Evolutionary conservation across 495 filamentous ascomycete genomes (phyloP).

Genomic region (Antarctomyces pellizariae): DNA sequence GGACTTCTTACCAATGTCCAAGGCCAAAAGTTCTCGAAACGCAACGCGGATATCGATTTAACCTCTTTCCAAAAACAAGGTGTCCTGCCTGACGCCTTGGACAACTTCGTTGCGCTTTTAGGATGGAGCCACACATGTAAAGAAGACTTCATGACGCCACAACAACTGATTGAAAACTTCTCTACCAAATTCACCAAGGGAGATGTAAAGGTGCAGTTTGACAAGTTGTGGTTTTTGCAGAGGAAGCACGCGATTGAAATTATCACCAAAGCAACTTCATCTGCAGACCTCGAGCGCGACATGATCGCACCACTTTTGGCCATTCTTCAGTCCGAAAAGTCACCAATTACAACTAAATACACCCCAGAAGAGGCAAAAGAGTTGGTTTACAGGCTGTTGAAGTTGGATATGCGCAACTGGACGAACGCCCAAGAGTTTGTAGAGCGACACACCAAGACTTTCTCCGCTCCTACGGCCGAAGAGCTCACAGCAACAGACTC

Average conservation of each 20-base stretch:
- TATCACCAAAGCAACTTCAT: slow-evolving; percentile 11
- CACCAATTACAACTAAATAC: slow-evolving; percentile 3
- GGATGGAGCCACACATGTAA: slow-evolving; percentile 58
- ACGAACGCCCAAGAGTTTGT: slow-evolving; percentile 32
- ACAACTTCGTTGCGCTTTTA: slow-evolving; percentile 66
- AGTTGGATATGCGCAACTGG: slow-evolving; percentile 35
- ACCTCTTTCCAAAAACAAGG: slow-evolving; percentile 35
- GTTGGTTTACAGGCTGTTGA: slow-evolving; percentile 1
- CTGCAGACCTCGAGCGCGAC: slow-evolving; percentile 5
- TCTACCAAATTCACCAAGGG: slow-evolving; percentile 68
- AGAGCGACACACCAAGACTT: slow-evolving; percentile 35
- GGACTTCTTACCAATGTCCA: slow-evolving; percentile 56
- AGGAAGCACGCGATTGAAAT: slow-evolving; percentile 46
- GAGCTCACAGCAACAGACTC: slow-evolving; percentile 15
- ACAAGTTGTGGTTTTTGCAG: slow-evolving; percentile 66
- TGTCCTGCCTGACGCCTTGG: slow-evolving; percentile 47
- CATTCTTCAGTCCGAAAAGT: slow-evolving; percentile 12
- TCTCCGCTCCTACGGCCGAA: slow-evolving; percentile 22
- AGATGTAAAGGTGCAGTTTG: slow-evolving; percentile 61
- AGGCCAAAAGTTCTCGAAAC: slow-evolving; percentile 75
- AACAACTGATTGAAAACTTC: slow-evolving; percentile 53
- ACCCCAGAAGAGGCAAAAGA: too few species aligned
- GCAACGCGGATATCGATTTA: slow-evolving; percentile 48
- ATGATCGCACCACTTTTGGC: slow-evolving; percentile 14
- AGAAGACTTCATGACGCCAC: slow-evolving; percentile 41